Evolutionary conservation across 306 rosid species (phyloP).

Genomic region (Castanopsis chinensis): DNA sequence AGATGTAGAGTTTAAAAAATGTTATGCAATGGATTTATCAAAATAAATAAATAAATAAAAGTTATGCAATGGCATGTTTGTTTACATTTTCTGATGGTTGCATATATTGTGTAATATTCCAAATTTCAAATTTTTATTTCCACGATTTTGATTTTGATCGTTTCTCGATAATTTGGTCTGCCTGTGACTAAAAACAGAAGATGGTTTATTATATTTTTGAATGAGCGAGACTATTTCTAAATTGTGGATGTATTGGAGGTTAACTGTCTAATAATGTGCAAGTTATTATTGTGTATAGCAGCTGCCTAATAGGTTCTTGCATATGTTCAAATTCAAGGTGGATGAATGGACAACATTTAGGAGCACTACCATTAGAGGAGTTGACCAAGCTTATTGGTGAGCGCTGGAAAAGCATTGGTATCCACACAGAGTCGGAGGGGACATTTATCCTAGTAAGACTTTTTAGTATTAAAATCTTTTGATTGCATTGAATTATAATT

Average conservation of each 20-base stretch:
- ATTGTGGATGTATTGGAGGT: not conserved
- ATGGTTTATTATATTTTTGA: not conserved
- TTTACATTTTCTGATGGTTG: too few species aligned
- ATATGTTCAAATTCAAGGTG: too few species aligned
- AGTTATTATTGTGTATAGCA: not conserved
- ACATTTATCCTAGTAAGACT: too few species aligned
- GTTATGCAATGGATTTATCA: too few species aligned
- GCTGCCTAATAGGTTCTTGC: not conserved
- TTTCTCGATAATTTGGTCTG: slow-evolving; percentile 7
- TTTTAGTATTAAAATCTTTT: too few species aligned
- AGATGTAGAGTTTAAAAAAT: slow-evolving; percentile 1
- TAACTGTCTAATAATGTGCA: not conserved
- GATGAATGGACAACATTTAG: too few species aligned
- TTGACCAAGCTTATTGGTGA: too few species aligned
- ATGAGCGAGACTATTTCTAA: not conserved
- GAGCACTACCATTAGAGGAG: too few species aligned
- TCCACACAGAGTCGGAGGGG: too few species aligned
- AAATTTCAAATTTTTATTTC: not conserved
- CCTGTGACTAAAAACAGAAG: slow-evolving; percentile 3
- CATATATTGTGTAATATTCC: not conserved
- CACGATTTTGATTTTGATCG: not conserved
- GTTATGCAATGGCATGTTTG: not conserved
- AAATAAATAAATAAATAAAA: not conserved
- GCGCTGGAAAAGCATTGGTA: too few species aligned
- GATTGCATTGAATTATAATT: too few species aligned